Evolutionary conservation across 2,329 filamentous ascomycete genomes (phyloP).

Genomic region (Exophiala sp.): DNA sequence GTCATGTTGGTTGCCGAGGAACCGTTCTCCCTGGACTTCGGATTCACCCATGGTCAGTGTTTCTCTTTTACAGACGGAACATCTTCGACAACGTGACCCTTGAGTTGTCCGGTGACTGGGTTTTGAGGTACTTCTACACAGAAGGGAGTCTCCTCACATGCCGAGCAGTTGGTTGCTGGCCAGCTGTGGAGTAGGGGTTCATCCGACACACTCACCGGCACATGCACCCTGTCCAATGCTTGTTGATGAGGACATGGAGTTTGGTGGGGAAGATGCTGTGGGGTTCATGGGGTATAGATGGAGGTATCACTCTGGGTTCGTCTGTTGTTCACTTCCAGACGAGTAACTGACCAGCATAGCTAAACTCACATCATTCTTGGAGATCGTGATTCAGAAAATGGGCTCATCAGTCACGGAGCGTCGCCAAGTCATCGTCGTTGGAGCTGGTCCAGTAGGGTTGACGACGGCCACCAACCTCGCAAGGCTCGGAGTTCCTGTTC

Average conservation of each 20-base stretch:
- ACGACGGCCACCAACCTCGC: conserved; percentile 21
- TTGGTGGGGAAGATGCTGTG: background rate
- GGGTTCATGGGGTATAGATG: background rate
- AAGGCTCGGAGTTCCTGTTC: conserved; percentile 15
- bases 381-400: background rate
- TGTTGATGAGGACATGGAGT: background rate
- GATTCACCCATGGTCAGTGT: background rate
- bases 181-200: background rate
- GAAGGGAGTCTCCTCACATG: background rate
- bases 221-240: background rate
- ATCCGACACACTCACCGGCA: background rate
- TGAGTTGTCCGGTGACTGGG: too few relatives aligned
- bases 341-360: conserved; percentile 4
- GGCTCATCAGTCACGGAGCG: conserved; percentile 9
- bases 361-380: background rate
- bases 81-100: too few relatives aligned
- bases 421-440: conserved; percentile 19
- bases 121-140: too few relatives aligned
- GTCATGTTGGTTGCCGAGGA: conserved; percentile 22
- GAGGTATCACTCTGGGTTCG: conserved; percentile 6
- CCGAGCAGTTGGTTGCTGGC: background rate
- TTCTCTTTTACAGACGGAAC: background rate
- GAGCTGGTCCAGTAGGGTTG: conserved; percentile 17
- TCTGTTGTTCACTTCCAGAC: conserved; percentile 8
- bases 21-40: conserved; percentile 16